Evolutionary conservation across 371 early-diverging fungal species (phyloP).

Genomic region (Mucor velutinosus): DNA sequence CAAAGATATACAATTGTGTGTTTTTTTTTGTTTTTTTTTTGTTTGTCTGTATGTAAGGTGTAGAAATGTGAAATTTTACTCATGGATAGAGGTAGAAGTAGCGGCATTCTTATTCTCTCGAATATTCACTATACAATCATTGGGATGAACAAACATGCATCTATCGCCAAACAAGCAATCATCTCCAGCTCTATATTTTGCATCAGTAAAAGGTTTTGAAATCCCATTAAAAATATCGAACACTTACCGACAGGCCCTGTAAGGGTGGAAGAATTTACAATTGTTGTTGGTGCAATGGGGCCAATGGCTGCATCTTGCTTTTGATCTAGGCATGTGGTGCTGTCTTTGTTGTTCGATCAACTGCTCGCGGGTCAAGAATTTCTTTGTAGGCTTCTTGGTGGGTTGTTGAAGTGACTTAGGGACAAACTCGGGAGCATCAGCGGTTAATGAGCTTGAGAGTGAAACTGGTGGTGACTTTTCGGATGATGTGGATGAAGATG

Average conservation of each 20-base stretch:
- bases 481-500: not conserved
- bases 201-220: not conserved
- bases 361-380: constrained; percentile 36
- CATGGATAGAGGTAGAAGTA: not conserved
- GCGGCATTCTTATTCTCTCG: not conserved
- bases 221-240: not conserved
- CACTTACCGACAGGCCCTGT: constrained; percentile 51
- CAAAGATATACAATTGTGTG: not conserved
- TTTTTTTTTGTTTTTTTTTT: not conserved
- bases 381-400: constrained; percentile 20
- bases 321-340: constrained; percentile 37
- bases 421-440: constrained; percentile 24
- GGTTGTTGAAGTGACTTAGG: constrained; percentile 9
- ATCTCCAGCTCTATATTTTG: constrained; percentile 42
- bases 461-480: not conserved
- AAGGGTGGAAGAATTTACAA: constrained; percentile 61
- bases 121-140: constrained; percentile 23
- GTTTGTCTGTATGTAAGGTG: not conserved
- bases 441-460: constrained; percentile 6
- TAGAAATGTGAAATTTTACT: not conserved
- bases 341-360: constrained; percentile 45
- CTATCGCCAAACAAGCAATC: constrained; percentile 49
- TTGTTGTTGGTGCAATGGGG: constrained; percentile 62
- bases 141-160: constrained; percentile 57
- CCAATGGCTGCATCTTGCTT: constrained; percentile 59